A percentile compares a stretch with the other conserved stretches of the same genome.
Evolutionary conservation across 495 filamentous ascomycete genomes (phyloP).

Genomic region (Aspergillus egyptiacus): DNA sequence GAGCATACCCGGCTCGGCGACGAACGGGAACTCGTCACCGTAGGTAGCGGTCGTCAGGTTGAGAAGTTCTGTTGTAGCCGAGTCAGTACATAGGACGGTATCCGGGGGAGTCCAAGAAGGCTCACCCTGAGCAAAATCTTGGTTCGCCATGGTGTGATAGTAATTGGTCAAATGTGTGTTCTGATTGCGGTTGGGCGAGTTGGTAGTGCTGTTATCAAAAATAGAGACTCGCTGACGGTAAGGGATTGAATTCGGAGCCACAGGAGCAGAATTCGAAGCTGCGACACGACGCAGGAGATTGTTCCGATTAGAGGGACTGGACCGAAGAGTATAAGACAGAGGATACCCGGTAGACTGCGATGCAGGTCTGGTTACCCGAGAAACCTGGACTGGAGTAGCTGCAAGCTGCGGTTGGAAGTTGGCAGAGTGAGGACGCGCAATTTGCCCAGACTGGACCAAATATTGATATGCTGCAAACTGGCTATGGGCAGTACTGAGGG

Average conservation of each 20-base stretch:
- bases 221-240: conserved; percentile 50
- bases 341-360: conserved; percentile 29
- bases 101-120: neutral
- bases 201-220: conserved; percentile 38
- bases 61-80: conserved; percentile 18
- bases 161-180: conserved; percentile 17
- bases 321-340: conserved; percentile 42
- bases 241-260: conserved; percentile 15
- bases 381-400: conserved; percentile 31
- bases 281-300: conserved; percentile 28
- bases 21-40: conserved; percentile 20
- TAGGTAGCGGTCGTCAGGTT: conserved; percentile 25
- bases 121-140: conserved; percentile 33
- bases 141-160: conserved; percentile 39
- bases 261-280: conserved; percentile 30
- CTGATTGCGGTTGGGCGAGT: conserved; percentile 23
- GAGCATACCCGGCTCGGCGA: conserved; percentile 24
- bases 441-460: conserved; percentile 28
- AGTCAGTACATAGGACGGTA: neutral
- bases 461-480: conserved; percentile 29
- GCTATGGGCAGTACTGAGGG: conserved; percentile 38
- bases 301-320: conserved; percentile 36
- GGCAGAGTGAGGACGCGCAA: conserved; percentile 30
- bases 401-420: conserved; percentile 34
- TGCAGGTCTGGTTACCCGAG: conserved; percentile 35